A percentile compares a stretch with the other conserved stretches of the same genome.
Evolutionary conservation across 352 stramenopile species (phyloP).

Genomic region (Phytophthora quininea): DNA sequence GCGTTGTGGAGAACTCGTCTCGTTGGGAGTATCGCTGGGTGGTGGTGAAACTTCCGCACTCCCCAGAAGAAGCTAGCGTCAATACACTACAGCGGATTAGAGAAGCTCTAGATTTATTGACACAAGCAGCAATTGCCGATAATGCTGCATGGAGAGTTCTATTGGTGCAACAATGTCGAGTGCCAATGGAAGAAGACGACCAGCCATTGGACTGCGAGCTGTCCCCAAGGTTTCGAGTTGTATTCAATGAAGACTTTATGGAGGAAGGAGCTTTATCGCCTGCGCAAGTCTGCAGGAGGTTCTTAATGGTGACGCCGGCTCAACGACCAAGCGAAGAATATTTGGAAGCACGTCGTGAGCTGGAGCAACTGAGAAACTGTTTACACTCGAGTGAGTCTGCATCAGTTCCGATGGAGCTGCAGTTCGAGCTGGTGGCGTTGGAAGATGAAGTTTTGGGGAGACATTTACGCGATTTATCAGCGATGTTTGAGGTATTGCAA

Average conservation of each 20-base stretch:
- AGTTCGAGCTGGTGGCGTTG: conserved; percentile 33
- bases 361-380: conserved; percentile 12
- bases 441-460: conserved; percentile 16
- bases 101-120: conserved; percentile 46
- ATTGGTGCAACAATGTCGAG: conserved; percentile 42
- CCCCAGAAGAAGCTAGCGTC: conserved; percentile 10
- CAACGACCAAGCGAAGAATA: conserved; percentile 21
- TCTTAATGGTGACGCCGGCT: conserved; percentile 9
- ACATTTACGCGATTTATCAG: conserved; percentile 23
- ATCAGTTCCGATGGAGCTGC: conserved; percentile 20
- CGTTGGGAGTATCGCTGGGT: conserved; percentile 41
- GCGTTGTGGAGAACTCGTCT: conserved; percentile 31
- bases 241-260: conserved; percentile 40
- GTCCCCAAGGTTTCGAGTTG: conserved; percentile 34
- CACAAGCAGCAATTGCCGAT: conserved; percentile 32
- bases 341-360: conserved; percentile 18
- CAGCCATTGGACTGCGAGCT: conserved; percentile 36
- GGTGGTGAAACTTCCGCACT: conserved; percentile 29
- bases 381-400: background rate
- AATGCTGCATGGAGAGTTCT: conserved; percentile 39
- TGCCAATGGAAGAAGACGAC: conserved; percentile 38
- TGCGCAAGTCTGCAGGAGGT: conserved; percentile 25
- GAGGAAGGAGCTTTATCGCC: conserved; percentile 30
- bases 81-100: conserved; percentile 20
- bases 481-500: conserved; percentile 9